phyloP scores from a whole-genome alignment of 192 early-diverging fungal species.

The Ambispora gerdemannii region DNA sequence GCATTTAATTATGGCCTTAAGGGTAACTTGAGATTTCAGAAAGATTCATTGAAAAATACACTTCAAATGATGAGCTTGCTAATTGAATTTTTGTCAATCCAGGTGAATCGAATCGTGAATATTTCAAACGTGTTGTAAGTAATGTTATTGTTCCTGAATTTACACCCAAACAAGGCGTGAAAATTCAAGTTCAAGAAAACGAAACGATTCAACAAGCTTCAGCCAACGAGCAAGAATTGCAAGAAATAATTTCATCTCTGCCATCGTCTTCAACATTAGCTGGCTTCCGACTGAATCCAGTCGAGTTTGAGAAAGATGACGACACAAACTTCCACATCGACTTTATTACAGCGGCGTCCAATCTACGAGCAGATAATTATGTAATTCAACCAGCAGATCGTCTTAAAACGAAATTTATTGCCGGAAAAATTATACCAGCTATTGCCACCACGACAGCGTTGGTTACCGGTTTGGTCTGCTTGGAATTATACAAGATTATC shows the following conservation, averaged over 20 bases:
- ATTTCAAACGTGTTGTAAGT: slow-evolving; percentile 60
- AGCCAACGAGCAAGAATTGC: slow-evolving; percentile 58
- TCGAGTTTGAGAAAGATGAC: slow-evolving; percentile 99
- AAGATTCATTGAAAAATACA: no score
- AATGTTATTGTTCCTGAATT: slow-evolving; percentile 77
- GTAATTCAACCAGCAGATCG: slow-evolving; percentile 70
- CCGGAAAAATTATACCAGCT: slow-evolving; percentile 87
- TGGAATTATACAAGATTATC: slow-evolving; percentile 96
- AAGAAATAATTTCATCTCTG: slow-evolving; percentile 63
- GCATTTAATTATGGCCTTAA: slow-evolving; percentile 96
- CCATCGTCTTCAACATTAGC: slow-evolving; percentile 78
- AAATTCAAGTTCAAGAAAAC: slow-evolving; percentile 93
- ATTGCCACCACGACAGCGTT: slow-evolving; percentile 95
- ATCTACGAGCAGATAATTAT: slow-evolving; percentile 86
- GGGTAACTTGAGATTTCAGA: no score
- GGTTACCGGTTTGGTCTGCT: slow-evolving; percentile 94
- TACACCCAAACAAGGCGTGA: slow-evolving; percentile 85
- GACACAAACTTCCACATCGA: slow-evolving; percentile 99
- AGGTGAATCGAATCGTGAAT: slow-evolving; percentile 62
- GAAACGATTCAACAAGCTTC: slow-evolving; percentile 57
- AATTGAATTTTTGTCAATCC: neutral
- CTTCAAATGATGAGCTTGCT: no score
- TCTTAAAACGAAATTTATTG: slow-evolving; percentile 85
- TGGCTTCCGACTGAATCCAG: slow-evolving; percentile 81
- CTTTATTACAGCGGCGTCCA: slow-evolving; percentile 96